Conservation (phyloP, 1,139 yeast species). For the Yamadazyma conglobata region DNA sequence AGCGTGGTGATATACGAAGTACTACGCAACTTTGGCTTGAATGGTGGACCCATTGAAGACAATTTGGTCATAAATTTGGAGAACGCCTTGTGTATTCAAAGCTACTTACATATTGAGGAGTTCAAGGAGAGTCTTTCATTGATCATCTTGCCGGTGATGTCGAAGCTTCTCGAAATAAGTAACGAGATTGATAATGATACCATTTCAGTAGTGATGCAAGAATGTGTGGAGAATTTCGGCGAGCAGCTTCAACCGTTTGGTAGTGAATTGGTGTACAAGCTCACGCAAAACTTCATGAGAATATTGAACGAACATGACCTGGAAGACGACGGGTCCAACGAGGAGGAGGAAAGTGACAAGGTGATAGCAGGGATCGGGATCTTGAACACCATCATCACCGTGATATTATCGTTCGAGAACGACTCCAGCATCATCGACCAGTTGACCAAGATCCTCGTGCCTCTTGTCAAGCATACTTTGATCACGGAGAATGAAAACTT, state of each 20-base stretch:
- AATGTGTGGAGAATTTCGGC: constrained; percentile 84
- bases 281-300: constrained; percentile 77
- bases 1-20: constrained; percentile 61
- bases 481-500: constrained; percentile 69
- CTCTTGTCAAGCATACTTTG: constrained; percentile 69
- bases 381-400: constrained; percentile 81
- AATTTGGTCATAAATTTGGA: constrained; percentile 79
- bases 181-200: constrained; percentile 86
- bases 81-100: constrained; percentile 83
- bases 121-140: constrained; percentile 66
- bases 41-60: constrained; percentile 23
- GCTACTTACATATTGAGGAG: constrained; percentile 61
- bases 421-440: constrained; percentile 62
- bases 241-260: constrained; percentile 94
- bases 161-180: constrained; percentile 67
- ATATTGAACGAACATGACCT: constrained; percentile 68
- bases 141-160: constrained; percentile 79
- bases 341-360: constrained; percentile 68
- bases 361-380: constrained; percentile 86
- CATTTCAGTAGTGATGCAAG: constrained; percentile 89
- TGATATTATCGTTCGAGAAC: constrained; percentile 82
- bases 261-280: constrained; percentile 73
- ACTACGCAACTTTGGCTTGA: constrained; percentile 49
- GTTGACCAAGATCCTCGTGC: constrained; percentile 71
- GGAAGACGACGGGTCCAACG: constrained; percentile 49